Percentiles rank a stretch among this genome's conserved stretches.
Conservation (phyloP, 2,329 filamentous ascomycete species). For the Colletotrichum kahawae region DNA sequence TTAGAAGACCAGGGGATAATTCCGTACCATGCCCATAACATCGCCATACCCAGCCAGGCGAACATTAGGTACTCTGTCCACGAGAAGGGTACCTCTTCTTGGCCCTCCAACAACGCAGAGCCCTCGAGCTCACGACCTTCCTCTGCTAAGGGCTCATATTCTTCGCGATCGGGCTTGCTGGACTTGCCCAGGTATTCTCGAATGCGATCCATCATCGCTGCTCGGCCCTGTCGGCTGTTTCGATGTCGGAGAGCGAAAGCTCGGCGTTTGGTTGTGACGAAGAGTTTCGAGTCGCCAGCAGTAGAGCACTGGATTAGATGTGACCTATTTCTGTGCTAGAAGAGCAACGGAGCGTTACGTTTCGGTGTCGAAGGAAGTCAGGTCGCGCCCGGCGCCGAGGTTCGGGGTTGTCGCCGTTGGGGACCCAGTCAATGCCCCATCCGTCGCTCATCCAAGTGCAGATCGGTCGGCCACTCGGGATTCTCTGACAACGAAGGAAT, state of each 20-base stretch:
- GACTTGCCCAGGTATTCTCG: conserved; percentile 7
- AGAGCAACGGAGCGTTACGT: background rate
- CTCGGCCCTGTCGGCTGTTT: background rate
- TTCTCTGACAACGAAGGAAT: background rate
- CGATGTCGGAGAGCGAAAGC: background rate
- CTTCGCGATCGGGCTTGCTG: conserved; percentile 17
- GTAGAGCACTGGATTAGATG: background rate
- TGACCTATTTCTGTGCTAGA: background rate
- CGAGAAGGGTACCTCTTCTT: conserved; percentile 68
- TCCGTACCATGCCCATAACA: conserved; percentile 94
- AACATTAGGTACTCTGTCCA: conserved; percentile 89
- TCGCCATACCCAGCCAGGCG: conserved; percentile 82
- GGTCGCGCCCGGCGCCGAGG: background rate
- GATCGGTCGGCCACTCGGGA: background rate
- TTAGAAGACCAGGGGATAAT: background rate
- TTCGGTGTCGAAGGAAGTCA: background rate
- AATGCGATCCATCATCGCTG: conserved; percentile 18
- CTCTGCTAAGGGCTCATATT: conserved; percentile 30
- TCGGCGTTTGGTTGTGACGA: background rate
- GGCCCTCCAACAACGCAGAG: conserved; percentile 30
- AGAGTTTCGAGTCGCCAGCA: background rate
- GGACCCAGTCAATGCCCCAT: background rate
- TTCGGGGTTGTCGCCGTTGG: background rate
- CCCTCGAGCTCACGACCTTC: conserved; percentile 30
- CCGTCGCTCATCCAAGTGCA: background rate